Percentiles rank a stretch among this genome's conserved stretches.
These are phyloP conservation scores for Ilex paraguariensis DNA, from an alignment of 305 asterid species.

Conservation along the genomic window DNA sequence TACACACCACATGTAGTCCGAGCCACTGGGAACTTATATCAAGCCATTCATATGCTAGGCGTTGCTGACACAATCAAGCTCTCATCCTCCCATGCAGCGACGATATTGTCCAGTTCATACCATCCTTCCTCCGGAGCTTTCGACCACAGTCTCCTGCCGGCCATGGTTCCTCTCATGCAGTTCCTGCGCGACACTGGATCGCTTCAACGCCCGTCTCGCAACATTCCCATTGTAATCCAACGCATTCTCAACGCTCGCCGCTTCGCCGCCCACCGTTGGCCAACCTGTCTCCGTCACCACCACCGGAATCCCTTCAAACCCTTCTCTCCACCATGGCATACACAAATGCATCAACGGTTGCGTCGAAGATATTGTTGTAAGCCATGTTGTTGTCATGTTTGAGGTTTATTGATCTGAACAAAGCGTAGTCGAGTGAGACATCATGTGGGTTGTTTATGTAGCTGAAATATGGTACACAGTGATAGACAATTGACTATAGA, in stretches of 20 bases:
- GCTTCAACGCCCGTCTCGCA: conserved; percentile 38
- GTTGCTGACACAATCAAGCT: conserved; percentile 33
- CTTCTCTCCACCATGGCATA: conserved; percentile 74
- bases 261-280: conserved; percentile 67
- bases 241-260: conserved; percentile 50
- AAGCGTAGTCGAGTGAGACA: conserved; percentile 49
- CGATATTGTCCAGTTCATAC: conserved; percentile 47
- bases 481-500: too few species aligned
- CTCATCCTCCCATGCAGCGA: conserved; percentile 52
- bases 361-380: conserved; percentile 57
- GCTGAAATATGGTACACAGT: too few species aligned
- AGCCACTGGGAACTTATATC: too few species aligned
- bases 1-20: too few species aligned
- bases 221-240: conserved; percentile 52
- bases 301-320: conserved; percentile 45
- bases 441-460: too few species aligned
- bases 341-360: conserved; percentile 55
- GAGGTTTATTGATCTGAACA: conserved; percentile 36
- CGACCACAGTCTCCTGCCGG: conserved; percentile 21
- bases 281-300: conserved; percentile 81
- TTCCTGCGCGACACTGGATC: conserved; percentile 38
- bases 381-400: conserved; percentile 33
- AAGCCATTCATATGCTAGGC: too few species aligned
- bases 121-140: conserved; percentile 56
- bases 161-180: conserved; percentile 34